Evolutionary conservation across 176 grass and related monocot species (phyloP).

Genomic region (Ampelocalamus luodianensis): DNA sequence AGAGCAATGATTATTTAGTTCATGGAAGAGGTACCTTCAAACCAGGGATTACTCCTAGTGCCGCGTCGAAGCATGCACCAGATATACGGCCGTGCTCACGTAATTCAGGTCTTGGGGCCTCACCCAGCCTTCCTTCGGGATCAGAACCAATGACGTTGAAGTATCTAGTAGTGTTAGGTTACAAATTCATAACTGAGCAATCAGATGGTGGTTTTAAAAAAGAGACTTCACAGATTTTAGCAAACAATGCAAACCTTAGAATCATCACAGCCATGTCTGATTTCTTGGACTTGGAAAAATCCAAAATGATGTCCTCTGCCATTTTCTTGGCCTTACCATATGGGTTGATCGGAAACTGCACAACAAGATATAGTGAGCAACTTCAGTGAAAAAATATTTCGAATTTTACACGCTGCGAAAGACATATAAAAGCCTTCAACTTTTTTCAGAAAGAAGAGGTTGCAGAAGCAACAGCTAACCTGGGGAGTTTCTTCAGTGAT

Average conservation of each 20-base stretch:
- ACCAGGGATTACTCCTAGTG: slow-evolving; percentile 81
- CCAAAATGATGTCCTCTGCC: slow-evolving; percentile 96
- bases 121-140: slow-evolving; percentile 80
- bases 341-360: slow-evolving; percentile 89
- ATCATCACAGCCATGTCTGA: slow-evolving; percentile 88
- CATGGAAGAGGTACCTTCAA: slow-evolving; percentile 57
- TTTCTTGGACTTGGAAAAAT: slow-evolving; percentile 84
- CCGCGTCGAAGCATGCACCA: slow-evolving; percentile 93
- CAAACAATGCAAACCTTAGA: slow-evolving; percentile 57
- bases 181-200: neutral
- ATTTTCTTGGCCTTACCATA: slow-evolving; percentile 99
- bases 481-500: slow-evolving; percentile 95
- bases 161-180: slow-evolving; percentile 57
- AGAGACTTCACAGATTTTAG: neutral
- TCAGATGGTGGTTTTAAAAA: neutral
- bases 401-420: slow-evolving; percentile 6
- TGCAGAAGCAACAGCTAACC: slow-evolving; percentile 44
- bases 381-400: neutral
- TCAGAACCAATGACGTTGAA: slow-evolving; percentile 99
- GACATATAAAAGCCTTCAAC: neutral
- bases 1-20: neutral
- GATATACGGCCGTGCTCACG: slow-evolving; percentile 88
- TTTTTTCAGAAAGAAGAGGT: neutral
- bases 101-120: slow-evolving; percentile 82
- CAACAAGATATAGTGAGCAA: neutral